phyloP scores from a whole-genome alignment of 768 basidiomycete species.

The Boletus reticulatus region DNA sequence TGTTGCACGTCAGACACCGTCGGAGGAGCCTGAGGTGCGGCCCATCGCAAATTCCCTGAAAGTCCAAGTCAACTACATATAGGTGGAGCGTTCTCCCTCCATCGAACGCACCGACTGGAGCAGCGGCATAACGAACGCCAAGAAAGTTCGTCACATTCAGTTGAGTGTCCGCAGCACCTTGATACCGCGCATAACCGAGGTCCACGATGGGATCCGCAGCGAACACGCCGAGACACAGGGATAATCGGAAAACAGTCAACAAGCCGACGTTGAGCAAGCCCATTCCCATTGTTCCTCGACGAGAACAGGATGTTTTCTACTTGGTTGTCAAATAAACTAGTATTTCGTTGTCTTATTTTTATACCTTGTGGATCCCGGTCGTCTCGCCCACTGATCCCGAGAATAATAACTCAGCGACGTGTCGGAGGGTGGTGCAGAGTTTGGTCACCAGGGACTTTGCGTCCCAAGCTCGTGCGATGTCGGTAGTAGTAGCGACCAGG shows the following conservation, averaged over 20 bases:
- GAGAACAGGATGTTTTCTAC: not conserved
- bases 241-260: not conserved
- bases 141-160: slow-evolving; percentile 26
- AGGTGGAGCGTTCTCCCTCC: too few species aligned
- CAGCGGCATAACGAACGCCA: slow-evolving; percentile 26
- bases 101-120: slow-evolving; percentile 21
- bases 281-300: slow-evolving; percentile 7
- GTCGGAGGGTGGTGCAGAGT: not conserved
- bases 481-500: too few species aligned
- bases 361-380: too few species aligned
- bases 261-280: not conserved
- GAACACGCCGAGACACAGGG: slow-evolving; percentile 1
- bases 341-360: too few species aligned
- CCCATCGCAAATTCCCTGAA: slow-evolving; percentile 27
- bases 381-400: too few species aligned
- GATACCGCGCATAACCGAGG: slow-evolving; percentile 28
- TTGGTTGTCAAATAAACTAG: too few species aligned
- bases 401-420: not conserved
- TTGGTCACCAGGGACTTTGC: not conserved
- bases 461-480: not conserved
- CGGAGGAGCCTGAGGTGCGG: slow-evolving; percentile 27
- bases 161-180: slow-evolving; percentile 18
- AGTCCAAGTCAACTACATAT: not conserved
- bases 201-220: slow-evolving; percentile 15
- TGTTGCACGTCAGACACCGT: slow-evolving; percentile 22